phyloP scores from a whole-genome alignment of 2,329 filamentous ascomycete species.

The Botryosphaeria dothidea region DNA sequence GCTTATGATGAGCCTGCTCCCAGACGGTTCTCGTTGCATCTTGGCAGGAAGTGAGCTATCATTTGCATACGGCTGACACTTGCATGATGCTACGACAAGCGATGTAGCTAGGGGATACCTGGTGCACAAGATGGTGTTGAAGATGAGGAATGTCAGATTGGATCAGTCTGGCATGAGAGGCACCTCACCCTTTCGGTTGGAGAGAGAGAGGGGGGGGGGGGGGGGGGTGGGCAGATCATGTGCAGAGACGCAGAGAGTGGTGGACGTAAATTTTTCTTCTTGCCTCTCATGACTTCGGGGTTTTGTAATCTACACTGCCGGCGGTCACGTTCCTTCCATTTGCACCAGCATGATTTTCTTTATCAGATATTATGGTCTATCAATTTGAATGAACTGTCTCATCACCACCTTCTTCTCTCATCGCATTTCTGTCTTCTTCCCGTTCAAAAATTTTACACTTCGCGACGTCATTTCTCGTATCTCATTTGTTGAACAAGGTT shows the following conservation, averaged over 20 bases:
- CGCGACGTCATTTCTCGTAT: no score
- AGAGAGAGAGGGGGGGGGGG: no score
- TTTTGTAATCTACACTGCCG: background rate
- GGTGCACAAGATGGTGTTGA: background rate
- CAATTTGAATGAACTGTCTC: no score
- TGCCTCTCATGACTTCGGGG: background rate
- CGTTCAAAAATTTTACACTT: no score
- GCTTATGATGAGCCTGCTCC: conserved; percentile 19
- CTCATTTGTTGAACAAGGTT: background rate
- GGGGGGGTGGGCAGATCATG: background rate
- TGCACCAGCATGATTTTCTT: background rate
- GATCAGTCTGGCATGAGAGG: background rate
- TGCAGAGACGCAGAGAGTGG: background rate
- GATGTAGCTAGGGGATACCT: background rate
- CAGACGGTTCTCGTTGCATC: background rate
- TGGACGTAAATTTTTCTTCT: background rate
- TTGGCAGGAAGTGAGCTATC: background rate
- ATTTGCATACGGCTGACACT: background rate
- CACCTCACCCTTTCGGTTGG: background rate
- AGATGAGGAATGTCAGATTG: background rate
- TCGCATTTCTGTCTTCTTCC: no score
- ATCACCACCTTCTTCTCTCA: no score
- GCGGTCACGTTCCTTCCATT: background rate
- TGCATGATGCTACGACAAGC: background rate
- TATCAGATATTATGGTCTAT: no score